Evolutionary conservation across 1,284 basidiomycete genomes (phyloP).

Genomic region (Trichosporon sp.): DNA sequence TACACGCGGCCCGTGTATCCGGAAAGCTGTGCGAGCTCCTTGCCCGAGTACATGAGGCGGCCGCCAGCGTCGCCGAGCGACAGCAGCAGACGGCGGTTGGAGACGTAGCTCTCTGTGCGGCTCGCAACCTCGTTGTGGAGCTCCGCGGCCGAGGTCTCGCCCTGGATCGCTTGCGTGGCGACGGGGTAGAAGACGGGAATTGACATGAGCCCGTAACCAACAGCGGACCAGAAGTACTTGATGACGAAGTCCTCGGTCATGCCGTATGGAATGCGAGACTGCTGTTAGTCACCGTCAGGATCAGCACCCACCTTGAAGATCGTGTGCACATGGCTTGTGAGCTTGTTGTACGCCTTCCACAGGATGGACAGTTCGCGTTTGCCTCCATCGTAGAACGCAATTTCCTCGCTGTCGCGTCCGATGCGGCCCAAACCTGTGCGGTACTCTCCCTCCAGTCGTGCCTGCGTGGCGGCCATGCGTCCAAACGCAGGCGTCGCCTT

Average conservation of each 20-base stretch:
- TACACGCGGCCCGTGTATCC: constrained; percentile 89
- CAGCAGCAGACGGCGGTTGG: constrained; percentile 84
- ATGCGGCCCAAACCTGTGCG: constrained; percentile 80
- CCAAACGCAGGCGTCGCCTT: constrained; percentile 93
- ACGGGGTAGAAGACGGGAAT: constrained; percentile 68
- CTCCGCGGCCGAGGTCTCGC: neutral
- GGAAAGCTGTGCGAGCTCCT: constrained; percentile 83
- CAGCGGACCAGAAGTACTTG: constrained; percentile 89
- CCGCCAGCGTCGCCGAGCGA: constrained; percentile 94
- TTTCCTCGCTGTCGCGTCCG: constrained; percentile 87
- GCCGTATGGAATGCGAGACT: constrained; percentile 52
- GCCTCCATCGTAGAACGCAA: constrained; percentile 96
- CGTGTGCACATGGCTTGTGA: constrained; percentile 84
- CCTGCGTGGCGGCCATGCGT: constrained; percentile 81
- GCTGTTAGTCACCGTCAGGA: constrained; percentile 59
- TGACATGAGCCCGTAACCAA: constrained; percentile 81
- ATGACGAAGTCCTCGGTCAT: constrained; percentile 89
- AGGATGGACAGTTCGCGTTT: constrained; percentile 78
- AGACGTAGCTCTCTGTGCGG: constrained; percentile 81
- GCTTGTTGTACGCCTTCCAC: constrained; percentile 67
- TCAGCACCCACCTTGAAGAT: constrained; percentile 69
- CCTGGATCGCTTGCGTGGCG: constrained; percentile 17
- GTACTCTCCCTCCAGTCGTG: constrained; percentile 79
- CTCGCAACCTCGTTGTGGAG: constrained; percentile 51
- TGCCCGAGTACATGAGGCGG: constrained; percentile 59